phyloP scores from a whole-genome alignment of 306 rosid species.

The Lathyrus aphaca region DNA sequence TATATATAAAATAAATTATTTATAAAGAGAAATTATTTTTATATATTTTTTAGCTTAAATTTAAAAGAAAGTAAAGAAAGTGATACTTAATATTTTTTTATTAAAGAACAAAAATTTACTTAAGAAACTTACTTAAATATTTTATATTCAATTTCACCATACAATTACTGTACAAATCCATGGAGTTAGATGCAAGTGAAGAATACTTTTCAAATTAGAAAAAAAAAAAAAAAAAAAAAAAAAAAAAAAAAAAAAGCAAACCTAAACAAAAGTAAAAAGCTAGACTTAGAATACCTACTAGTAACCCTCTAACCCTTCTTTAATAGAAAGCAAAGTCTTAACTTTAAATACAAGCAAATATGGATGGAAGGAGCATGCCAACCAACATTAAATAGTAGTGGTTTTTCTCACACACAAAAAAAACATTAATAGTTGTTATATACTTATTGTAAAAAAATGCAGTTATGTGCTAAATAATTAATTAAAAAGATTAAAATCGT shows the following conservation, averaged over 20 bases:
- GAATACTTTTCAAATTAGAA: no score
- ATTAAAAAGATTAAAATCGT: neutral
- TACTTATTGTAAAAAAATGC: neutral
- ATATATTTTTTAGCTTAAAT: no score
- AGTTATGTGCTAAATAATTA: neutral
- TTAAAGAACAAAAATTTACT: no score
- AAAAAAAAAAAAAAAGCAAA: neutral
- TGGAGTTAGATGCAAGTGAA: no score
- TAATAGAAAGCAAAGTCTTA: neutral
- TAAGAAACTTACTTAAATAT: no score
- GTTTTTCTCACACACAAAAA: neutral
- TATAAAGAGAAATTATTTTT: no score
- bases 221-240: no score
- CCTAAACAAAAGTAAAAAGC: neutral
- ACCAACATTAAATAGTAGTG: neutral
- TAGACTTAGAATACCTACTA: neutral
- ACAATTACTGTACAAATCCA: no score
- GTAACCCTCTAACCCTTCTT: neutral
- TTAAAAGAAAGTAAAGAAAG: no score
- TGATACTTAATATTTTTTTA: no score
- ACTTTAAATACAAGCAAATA: constrained; percentile 5
- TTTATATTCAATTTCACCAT: neutral
- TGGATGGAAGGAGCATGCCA: neutral
- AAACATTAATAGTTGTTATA: neutral
- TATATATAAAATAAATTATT: no score